Conservation (phyloP, 345 rosid genomes). For the Noccaea bulbosa region DNA sequence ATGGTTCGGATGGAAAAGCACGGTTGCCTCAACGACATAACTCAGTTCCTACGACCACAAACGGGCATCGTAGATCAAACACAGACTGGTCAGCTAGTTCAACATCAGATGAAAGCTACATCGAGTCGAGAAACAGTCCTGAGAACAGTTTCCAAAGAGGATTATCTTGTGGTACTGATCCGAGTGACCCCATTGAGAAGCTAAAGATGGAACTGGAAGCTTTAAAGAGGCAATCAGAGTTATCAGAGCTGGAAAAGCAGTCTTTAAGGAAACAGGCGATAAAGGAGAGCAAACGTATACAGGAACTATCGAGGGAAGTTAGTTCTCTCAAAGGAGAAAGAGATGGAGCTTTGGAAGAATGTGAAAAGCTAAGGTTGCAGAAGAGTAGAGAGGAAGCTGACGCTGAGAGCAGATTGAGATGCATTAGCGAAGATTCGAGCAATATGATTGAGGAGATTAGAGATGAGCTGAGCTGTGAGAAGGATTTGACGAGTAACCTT, state of each 20-base stretch:
- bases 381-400: conserved; percentile 46
- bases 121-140: conserved; percentile 62
- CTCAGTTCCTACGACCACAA: conserved; percentile 52
- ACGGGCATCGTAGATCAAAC: conserved; percentile 64
- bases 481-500: conserved; percentile 67
- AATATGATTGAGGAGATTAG: conserved; percentile 61
- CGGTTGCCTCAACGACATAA: conserved; percentile 49
- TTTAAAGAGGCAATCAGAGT: conserved; percentile 66
- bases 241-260: conserved; percentile 85
- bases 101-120: conserved; percentile 79
- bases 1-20: conserved; percentile 37
- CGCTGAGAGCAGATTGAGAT: conserved; percentile 48
- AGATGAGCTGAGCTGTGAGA: conserved; percentile 75
- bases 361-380: conserved; percentile 51
- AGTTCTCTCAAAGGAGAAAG: conserved; percentile 59
- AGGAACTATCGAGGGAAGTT: conserved; percentile 64
- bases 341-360: conserved; percentile 56
- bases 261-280: conserved; percentile 74
- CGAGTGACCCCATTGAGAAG: conserved; percentile 61
- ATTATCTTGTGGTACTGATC: conserved; percentile 46
- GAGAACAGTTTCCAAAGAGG: conserved; percentile 61
- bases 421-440: conserved; percentile 58
- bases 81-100: conserved; percentile 95
- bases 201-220: conserved; percentile 63
- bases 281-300: conserved; percentile 73